Conservation (phyloP, 345 rosid species). For the Stellera chamaejasme region DNA sequence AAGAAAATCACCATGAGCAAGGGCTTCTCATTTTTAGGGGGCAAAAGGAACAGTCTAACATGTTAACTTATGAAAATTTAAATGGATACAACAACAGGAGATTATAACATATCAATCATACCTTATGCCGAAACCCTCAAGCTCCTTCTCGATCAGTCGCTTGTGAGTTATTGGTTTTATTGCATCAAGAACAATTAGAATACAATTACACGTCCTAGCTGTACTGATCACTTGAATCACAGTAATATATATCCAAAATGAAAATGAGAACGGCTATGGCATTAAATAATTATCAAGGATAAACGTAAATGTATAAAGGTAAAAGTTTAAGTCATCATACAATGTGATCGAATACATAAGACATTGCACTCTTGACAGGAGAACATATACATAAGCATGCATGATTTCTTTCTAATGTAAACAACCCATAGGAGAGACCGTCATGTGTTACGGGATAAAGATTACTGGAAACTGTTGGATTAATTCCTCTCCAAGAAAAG, state of each 20-base stretch:
- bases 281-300: neutral
- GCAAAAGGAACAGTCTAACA: too few relatives aligned
- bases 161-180: conserved; percentile 98
- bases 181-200: conserved; percentile 92
- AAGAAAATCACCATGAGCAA: too few relatives aligned
- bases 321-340: neutral
- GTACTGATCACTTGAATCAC: conserved; percentile 85
- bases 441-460: too few relatives aligned
- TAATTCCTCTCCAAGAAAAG: too few relatives aligned
- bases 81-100: too few relatives aligned
- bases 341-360: neutral
- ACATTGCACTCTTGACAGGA: neutral
- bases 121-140: conserved; percentile 99
- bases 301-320: neutral
- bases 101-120: conserved; percentile 14
- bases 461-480: too few relatives aligned
- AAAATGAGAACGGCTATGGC: neutral
- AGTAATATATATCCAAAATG: conserved; percentile 4
- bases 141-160: conserved; percentile 96
- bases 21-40: too few relatives aligned
- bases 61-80: too few relatives aligned
- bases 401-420: too few relatives aligned
- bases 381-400: too few relatives aligned
- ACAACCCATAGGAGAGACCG: too few relatives aligned
- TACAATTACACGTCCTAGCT: conserved; percentile 93